These are phyloP conservation scores for Quillaja saponaria DNA, from an alignment of 306 rosid genomes.

Conservation along the genomic window DNA sequence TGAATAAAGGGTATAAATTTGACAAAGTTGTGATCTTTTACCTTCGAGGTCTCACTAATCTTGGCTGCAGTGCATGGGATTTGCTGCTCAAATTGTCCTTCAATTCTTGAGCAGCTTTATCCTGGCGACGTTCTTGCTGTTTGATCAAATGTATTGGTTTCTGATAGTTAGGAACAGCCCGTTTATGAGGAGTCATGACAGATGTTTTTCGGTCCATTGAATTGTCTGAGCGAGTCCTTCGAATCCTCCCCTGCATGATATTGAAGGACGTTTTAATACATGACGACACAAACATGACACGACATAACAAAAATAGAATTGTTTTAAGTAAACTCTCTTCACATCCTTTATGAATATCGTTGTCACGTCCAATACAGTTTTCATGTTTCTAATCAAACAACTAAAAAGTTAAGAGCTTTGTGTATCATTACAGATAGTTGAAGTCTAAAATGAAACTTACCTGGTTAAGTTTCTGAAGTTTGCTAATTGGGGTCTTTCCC, in stretches of 20 bases:
- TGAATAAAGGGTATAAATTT: conserved; percentile 3
- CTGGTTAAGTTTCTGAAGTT: conserved; percentile 31
- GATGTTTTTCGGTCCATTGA: conserved; percentile 36
- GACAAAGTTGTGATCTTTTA: conserved; percentile 26
- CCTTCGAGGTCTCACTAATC: conserved; percentile 41
- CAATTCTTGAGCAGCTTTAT: conserved; percentile 17
- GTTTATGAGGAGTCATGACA: conserved; percentile 28
- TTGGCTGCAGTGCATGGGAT: conserved; percentile 36
- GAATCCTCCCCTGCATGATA: conserved; percentile 40
- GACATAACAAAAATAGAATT: background rate
- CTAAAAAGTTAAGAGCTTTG: conserved; percentile 1
- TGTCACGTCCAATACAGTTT: conserved; percentile 29
- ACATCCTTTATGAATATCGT: conserved; percentile 31
- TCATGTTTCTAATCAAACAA: conserved; percentile 40
- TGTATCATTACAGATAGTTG: background rate
- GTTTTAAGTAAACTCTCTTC: conserved; percentile 36
- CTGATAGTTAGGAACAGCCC: conserved; percentile 25
- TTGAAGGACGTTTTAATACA: conserved; percentile 15
- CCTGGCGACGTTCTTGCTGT: conserved; percentile 4
- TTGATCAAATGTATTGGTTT: conserved; percentile 23
- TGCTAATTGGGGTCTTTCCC: conserved; percentile 34
- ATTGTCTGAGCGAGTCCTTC: conserved; percentile 26
- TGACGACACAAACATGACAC: background rate
- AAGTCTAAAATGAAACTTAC: conserved; percentile 29
- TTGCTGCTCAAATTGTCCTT: conserved; percentile 34